phyloP scores from a whole-genome alignment of 2,329 filamentous ascomycete species.

The Scedosporium dehoogii region DNA sequence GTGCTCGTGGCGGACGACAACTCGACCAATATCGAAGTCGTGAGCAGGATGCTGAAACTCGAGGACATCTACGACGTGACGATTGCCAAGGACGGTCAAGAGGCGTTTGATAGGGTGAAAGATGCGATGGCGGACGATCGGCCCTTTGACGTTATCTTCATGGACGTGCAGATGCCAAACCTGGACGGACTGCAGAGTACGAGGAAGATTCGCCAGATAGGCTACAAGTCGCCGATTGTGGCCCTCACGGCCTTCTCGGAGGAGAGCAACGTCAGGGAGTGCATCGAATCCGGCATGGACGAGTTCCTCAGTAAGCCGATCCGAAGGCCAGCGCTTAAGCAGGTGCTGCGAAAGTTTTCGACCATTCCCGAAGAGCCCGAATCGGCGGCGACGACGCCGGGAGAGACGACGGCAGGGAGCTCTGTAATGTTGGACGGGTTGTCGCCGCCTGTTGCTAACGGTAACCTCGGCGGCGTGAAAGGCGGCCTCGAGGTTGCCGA shows the following conservation, averaged over 20 bases:
- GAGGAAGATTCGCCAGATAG: slow-evolving; percentile 72
- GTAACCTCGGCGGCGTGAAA: background rate
- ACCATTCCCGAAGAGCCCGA: slow-evolving; percentile 65
- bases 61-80: slow-evolving; percentile 81
- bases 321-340: slow-evolving; percentile 72
- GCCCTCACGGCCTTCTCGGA: slow-evolving; percentile 85
- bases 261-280: slow-evolving; percentile 78
- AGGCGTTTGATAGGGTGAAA: slow-evolving; percentile 80
- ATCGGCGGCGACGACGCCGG: background rate
- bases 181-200: slow-evolving; percentile 84
- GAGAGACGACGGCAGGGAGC: background rate
- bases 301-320: slow-evolving; percentile 75
- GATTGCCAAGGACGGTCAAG: slow-evolving; percentile 76
- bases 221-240: slow-evolving; percentile 81
- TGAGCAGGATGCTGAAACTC: slow-evolving; percentile 58
- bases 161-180: slow-evolving; percentile 95
- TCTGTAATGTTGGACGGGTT: background rate
- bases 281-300: slow-evolving; percentile 85
- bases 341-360: slow-evolving; percentile 74
- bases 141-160: slow-evolving; percentile 82
- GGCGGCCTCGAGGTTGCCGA: background rate
- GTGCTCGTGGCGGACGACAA: slow-evolving; percentile 76
- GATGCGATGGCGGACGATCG: slow-evolving; percentile 64
- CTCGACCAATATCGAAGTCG: slow-evolving; percentile 47
- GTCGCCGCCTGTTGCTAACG: background rate